phyloP scores from a whole-genome alignment of 2,329 filamentous ascomycete species.

The Huntiella abstrusa region DNA sequence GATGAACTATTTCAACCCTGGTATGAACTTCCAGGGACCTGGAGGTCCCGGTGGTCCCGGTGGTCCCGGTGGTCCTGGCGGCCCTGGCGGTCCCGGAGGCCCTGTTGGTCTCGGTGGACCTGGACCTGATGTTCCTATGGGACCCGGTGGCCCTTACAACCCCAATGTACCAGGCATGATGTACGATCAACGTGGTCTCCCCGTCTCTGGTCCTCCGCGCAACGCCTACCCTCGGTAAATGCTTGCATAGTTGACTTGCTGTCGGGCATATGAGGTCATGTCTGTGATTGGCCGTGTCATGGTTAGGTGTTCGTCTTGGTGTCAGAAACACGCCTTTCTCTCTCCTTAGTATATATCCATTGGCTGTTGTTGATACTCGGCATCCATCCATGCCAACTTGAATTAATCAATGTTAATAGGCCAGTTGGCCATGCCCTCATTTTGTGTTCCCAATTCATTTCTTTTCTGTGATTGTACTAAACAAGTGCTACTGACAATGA shows the following conservation, averaged over 20 bases:
- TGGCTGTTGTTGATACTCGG: not conserved
- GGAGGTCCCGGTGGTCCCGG: slow-evolving; percentile 23
- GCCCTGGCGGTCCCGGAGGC: slow-evolving; percentile 21
- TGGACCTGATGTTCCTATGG: not conserved
- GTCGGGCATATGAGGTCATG: too few relatives aligned
- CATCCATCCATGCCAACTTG: not conserved
- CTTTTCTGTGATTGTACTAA: too few relatives aligned
- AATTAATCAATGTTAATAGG: not conserved
- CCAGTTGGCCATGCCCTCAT: too few relatives aligned
- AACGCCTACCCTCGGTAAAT: slow-evolving; percentile 22
- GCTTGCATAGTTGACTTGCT: not conserved
- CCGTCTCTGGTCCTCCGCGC: slow-evolving; percentile 18
- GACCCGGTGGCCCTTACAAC: slow-evolving; percentile 10
- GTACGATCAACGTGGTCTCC: slow-evolving; percentile 38
- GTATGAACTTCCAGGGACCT: slow-evolving; percentile 30
- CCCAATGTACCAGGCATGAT: slow-evolving; percentile 27
- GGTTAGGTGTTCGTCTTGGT: not conserved
- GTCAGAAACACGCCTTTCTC: not conserved
- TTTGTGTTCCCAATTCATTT: too few relatives aligned
- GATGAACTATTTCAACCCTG: not conserved
- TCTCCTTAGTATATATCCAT: not conserved
- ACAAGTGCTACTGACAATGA: too few relatives aligned
- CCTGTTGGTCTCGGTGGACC: slow-evolving; percentile 14
- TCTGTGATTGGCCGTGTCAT: not conserved
- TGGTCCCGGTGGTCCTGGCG: not conserved